Conservation (phyloP, 129 eudicot species). For the Artemisia tridentata region DNA sequence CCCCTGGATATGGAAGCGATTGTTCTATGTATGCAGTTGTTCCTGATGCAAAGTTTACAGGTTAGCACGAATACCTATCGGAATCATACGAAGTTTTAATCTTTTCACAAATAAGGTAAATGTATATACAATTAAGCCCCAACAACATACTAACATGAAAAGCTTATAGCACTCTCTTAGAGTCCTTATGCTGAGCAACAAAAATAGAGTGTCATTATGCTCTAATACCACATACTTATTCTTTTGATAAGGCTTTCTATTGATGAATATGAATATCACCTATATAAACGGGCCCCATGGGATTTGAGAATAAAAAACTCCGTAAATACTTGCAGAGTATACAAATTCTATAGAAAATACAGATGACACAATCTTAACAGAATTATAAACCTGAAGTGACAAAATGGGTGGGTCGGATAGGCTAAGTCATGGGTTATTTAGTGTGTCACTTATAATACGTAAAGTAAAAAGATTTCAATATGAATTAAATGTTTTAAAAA, state of each 20-base stretch:
- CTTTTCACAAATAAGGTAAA: background rate
- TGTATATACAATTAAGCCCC: background rate
- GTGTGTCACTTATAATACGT: background rate
- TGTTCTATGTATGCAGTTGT: constrained; percentile 85
- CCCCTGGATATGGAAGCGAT: constrained; percentile 81
- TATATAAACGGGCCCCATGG: background rate
- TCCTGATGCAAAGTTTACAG: constrained; percentile 44
- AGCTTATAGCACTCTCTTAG: too few species aligned
- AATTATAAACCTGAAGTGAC: background rate
- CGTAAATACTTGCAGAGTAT: background rate
- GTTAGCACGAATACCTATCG: constrained; percentile 4
- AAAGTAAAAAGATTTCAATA: background rate
- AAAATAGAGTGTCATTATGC: background rate
- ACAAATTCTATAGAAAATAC: background rate
- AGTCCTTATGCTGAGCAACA: too few species aligned
- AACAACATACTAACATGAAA: background rate
- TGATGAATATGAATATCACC: background rate
- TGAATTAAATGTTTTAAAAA: background rate
- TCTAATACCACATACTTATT: background rate
- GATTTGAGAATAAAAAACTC: background rate
- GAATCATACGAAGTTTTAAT: constrained; percentile 3
- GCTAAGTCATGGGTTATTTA: background rate
- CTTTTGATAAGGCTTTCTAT: background rate
- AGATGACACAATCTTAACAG: background rate
- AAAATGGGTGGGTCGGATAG: background rate